phyloP scores from a whole-genome alignment of 2,329 filamentous ascomycete species.

The Akanthomyces lecanii region DNA sequence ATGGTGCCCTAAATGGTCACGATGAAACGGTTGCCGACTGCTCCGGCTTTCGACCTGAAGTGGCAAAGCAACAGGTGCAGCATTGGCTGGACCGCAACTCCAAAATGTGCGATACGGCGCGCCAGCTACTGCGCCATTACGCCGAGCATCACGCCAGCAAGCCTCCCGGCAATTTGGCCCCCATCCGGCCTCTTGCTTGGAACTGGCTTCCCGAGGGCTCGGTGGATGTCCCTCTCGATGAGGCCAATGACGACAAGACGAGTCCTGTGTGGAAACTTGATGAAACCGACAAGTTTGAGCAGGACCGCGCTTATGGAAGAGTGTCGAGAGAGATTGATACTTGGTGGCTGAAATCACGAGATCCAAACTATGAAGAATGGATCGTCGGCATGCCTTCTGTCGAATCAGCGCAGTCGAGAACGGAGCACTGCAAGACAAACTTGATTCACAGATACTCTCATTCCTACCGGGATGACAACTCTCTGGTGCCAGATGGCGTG shows the following conservation, averaged over 20 bases:
- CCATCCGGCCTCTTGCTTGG: conserved; percentile 50
- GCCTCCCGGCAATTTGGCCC: conserved; percentile 46
- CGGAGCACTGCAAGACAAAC: conserved; percentile 56
- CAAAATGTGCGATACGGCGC: conserved; percentile 53
- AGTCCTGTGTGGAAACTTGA: conserved; percentile 49
- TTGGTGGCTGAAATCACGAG: conserved; percentile 60
- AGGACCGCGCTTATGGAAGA: conserved; percentile 55
- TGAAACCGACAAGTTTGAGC: conserved; percentile 53
- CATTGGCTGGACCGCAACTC: conserved; percentile 62
- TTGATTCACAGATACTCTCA: conserved; percentile 53
- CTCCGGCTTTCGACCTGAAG: conserved; percentile 49
- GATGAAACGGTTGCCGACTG: conserved; percentile 51
- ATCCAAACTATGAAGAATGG: conserved; percentile 58
- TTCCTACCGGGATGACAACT: conserved; percentile 41
- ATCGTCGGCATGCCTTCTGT: conserved; percentile 56
- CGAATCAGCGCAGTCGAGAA: conserved; percentile 53
- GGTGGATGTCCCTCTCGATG: conserved; percentile 28
- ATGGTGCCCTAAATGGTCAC: conserved; percentile 42
- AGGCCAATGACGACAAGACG: conserved; percentile 40
- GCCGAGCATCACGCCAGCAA: conserved; percentile 45
- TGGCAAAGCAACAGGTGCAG: conserved; percentile 56
- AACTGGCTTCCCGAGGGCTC: conserved; percentile 48
- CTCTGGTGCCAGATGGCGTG: conserved; percentile 30
- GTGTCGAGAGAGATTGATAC: conserved; percentile 62
- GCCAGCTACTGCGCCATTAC: conserved; percentile 52